phyloP scores from a whole-genome alignment of 2,329 filamentous ascomycete genomes.

The Apiospora phragmitis region DNA sequence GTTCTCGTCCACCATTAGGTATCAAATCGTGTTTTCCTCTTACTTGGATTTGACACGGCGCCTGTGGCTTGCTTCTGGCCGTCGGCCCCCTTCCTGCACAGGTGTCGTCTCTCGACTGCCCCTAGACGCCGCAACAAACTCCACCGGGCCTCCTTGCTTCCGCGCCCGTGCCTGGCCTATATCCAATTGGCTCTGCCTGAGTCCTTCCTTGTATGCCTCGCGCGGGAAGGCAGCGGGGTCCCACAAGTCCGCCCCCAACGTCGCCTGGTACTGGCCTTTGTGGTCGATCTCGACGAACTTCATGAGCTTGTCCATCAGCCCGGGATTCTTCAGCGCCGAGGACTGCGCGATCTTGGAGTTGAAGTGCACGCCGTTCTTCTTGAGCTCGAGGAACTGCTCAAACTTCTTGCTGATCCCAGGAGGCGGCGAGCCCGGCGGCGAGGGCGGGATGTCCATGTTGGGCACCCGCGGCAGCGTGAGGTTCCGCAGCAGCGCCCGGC shows the following conservation, averaged over 20 bases:
- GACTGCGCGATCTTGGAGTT: conserved; percentile 71
- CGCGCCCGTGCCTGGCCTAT: conserved; percentile 46
- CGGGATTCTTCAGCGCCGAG: conserved; percentile 69
- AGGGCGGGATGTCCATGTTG: conserved; percentile 73
- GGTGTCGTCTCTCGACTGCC: conserved; percentile 20
- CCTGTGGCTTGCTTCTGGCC: conserved; percentile 7
- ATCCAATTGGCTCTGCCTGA: conserved; percentile 50
- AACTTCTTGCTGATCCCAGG: conserved; percentile 64
- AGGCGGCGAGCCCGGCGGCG: conserved; percentile 64
- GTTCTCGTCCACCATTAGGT: neutral
- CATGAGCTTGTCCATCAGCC: conserved; percentile 70
- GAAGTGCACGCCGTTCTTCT: conserved; percentile 76
- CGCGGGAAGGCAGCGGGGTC: conserved; percentile 57
- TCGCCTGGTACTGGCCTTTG: conserved; percentile 66
- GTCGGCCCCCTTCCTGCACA: conserved; percentile 6
- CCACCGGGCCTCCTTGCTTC: conserved; percentile 43
- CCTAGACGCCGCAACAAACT: conserved; percentile 45
- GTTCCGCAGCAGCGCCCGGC: conserved; percentile 64
- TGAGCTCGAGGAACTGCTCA: conserved; percentile 73
- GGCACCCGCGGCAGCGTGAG: conserved; percentile 73
- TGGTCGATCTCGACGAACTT: conserved; percentile 59
- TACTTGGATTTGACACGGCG: conserved; percentile 21
- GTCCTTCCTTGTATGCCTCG: conserved; percentile 51
- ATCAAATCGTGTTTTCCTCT: conserved; percentile 38
- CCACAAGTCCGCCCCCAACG: conserved; percentile 52